Conservation (phyloP, 768 basidiomycete genomes). For the Lactarius sanguifluus region DNA sequence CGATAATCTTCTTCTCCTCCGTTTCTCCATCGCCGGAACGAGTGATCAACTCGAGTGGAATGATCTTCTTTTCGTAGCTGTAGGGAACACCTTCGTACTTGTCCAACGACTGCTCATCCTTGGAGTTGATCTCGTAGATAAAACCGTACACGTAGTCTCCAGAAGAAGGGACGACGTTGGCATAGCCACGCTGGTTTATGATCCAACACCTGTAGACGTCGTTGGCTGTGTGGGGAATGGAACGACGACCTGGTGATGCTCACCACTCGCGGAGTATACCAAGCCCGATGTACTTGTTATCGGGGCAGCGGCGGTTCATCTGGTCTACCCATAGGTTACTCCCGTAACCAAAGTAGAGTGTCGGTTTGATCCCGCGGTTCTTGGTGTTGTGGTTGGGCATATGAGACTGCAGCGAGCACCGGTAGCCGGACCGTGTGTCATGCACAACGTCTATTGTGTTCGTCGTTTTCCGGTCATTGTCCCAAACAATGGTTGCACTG, state of each 20-base stretch:
- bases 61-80: conserved; percentile 14
- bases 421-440: neutral
- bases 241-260: neutral
- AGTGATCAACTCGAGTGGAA: conserved; percentile 6
- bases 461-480: neutral
- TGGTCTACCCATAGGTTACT: conserved; percentile 27
- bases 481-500: neutral
- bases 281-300: conserved; percentile 15
- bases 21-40: neutral
- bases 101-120: conserved; percentile 20
- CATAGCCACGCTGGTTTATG: conserved; percentile 20
- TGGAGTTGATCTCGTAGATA: conserved; percentile 15
- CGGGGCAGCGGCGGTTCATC: conserved; percentile 26
- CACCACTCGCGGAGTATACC: conserved; percentile 19
- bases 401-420: neutral
- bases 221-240: neutral
- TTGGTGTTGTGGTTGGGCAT: conserved; percentile 9
- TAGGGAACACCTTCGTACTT: conserved; percentile 4
- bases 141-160: conserved; percentile 20
- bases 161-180: conserved; percentile 17
- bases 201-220: conserved; percentile 24
- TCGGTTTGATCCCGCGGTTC: neutral
- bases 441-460: neutral
- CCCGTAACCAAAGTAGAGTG: conserved; percentile 23
- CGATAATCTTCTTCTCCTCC: neutral